Percentiles rank a stretch among this genome's conserved stretches.
Evolutionary conservation across 305 asterid species (phyloP).

Genomic region (Striga hermonthica): DNA sequence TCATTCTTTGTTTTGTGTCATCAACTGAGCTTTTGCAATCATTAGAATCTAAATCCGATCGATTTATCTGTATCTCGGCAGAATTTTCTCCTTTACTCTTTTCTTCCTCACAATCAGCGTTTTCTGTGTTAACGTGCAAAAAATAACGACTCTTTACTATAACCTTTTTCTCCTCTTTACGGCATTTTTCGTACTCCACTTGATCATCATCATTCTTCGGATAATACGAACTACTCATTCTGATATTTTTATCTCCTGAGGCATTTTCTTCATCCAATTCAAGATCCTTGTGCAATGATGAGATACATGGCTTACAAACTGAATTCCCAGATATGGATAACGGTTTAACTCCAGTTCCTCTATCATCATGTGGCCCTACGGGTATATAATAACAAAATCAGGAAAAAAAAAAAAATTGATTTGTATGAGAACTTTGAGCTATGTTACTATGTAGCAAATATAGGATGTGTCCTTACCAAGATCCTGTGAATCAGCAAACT

Average conservation of each 20-base stretch:
- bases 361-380: conserved; percentile 36
- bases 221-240: conserved; percentile 66
- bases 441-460: not conserved
- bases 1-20: conserved; percentile 32
- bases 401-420: conserved; percentile 19
- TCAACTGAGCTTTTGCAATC: conserved; percentile 31
- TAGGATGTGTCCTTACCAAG: conserved; percentile 39
- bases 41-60: conserved; percentile 31
- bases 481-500: conserved; percentile 35
- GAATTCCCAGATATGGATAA: conserved; percentile 36
- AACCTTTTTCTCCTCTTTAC: conserved; percentile 30
- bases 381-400: conserved; percentile 2
- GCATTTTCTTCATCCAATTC: conserved; percentile 38
- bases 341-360: conserved; percentile 23
- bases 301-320: conserved; percentile 58
- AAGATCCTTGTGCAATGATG: conserved; percentile 46
- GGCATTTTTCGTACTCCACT: conserved; percentile 30
- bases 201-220: conserved; percentile 38
- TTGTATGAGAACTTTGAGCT: conserved; percentile 13
- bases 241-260: conserved; percentile 38
- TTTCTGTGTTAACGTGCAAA: conserved; percentile 24
- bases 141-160: conserved; percentile 34
- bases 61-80: conserved; percentile 25
- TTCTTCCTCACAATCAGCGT: conserved; percentile 29
- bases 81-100: conserved; percentile 29